Evolutionary conservation across 441 rosid species (phyloP), one percentile per base, ranked within the genome.

Genomic region (Dalechampia spathulata): DNA sequence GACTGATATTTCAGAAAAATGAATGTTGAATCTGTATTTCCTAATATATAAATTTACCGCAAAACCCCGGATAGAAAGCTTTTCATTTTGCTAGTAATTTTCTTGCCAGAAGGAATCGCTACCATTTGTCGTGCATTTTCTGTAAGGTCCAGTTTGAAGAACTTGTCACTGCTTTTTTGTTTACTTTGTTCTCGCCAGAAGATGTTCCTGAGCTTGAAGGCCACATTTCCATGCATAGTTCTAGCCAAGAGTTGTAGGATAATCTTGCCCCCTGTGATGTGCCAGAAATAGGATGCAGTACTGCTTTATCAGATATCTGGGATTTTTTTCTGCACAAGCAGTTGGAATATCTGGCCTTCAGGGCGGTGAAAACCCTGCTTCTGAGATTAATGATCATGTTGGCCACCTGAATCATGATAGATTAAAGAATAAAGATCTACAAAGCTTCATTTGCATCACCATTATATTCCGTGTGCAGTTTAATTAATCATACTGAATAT

Each of bases 221-320:
- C 55, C 42, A 65, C 57, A 71, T 76, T 26, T 79, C 73, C 27
- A 48, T 67, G 77, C 65, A 75, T 56, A 68, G 71, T 76, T 65
- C 79, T 68, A 63, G 72, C 49, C 47, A 70, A 67, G 86, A 72
- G 63, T 61, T 65, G 37, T 78, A 87, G 91, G 68, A 65, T 68
- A 74, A 77, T 74, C 58, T 71, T 36, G 52, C 64, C 63, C 53
- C 53, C 65, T 75, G 57, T 62, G 79, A 72, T 63, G 52, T 68
- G 44, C 76, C 80, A 22, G 87, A 78, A 58, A 64, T 75, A 58
- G 86, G 75, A 53, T 60, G 59, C 59, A 72, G 62, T 19, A 70
- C 56, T 51, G 77, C 47, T 50, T 73, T 84, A 48, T 78, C 89
- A 37, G 93, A 81, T 76, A 56, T 78, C 2, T 86, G 95, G 95